Base-by-base conservation (phyloP, 2,329 filamentous ascomycete genomes). In the Colletotrichum sp. region DNA sequence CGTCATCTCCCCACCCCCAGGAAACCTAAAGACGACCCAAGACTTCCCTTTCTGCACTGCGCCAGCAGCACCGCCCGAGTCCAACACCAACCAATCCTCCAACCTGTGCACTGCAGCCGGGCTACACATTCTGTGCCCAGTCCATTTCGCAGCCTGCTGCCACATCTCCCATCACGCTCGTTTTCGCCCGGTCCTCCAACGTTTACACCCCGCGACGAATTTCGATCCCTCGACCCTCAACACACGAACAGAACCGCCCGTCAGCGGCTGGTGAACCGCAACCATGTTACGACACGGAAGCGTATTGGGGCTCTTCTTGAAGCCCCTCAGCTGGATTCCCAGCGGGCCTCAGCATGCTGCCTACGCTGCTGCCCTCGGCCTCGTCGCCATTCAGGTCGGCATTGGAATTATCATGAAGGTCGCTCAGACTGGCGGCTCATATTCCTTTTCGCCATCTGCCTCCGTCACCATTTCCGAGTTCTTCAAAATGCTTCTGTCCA, bases 361-460 rank as follows among this genome's bases (percentile, higher is more conserved):
- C 57, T 79, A 79, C 68, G 78, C 78, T 15, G 82, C 83, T 16
- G 82, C 83, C 9, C 78, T 84, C 26, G 81, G 81, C 21, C 78
- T 84, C 15, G 81, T 85, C 24, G 79, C 79, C 12, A 83, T 85
- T 62, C 81, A 83, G 76, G 83, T 84, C 67, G 81, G 82, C 60
- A 82, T 85, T n/a, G 81, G 80, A 57, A 81, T 84, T 55, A 80
- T 85, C 21, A 80, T 83, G 78, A 83, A 83, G 76, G 67, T 80
- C 59, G 76, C 83, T 3, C 82, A 83, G 72, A 79, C 77, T 0
- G 76, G 75, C 36, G 80, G 81, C 3, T 77, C 79, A 21, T 83
- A 81, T 52, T 75, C 76, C 6, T 82, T 82, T 68, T 84, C 82
- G 28, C 78, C 81, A 15, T 83, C 82, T 3, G 78, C 79, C 30